These are phyloP conservation scores for Beauveria sp. DNA, from an alignment of 2,329 filamentous ascomycete species.

Conservation along the genomic window DNA sequence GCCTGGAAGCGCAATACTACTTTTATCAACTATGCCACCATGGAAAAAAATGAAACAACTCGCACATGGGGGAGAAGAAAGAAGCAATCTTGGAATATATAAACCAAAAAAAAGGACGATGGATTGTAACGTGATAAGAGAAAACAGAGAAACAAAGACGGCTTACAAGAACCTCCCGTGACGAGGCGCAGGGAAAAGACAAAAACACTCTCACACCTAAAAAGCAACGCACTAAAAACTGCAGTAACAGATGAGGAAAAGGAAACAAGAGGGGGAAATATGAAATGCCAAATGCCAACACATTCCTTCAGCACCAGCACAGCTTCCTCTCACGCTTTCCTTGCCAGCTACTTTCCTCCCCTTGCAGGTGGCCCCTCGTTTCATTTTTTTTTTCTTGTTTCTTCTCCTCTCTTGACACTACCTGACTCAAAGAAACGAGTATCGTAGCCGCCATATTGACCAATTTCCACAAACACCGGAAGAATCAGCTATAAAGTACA, in stretches of 20 bases:
- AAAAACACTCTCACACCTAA: background rate
- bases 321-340: background rate
- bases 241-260: conserved; percentile 2
- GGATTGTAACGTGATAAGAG: background rate
- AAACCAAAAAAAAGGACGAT: background rate
- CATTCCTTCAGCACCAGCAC: background rate
- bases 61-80: background rate
- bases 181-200: background rate
- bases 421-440: background rate
- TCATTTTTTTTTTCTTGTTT: background rate
- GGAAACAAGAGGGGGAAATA: conserved; percentile 12
- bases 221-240: conserved; percentile 1
- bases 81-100: conserved; percentile 4
- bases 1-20: background rate
- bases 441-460: conserved; percentile 5
- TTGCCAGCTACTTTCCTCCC: background rate
- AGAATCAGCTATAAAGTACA: conserved; percentile 18
- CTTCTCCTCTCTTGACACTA: background rate
- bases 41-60: background rate
- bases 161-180: background rate
- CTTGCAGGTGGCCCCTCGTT: background rate
- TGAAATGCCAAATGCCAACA: conserved; percentile 10
- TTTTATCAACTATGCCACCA: background rate
- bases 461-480: conserved; percentile 11
- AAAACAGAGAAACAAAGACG: background rate